Evolutionary conservation across 2,329 filamentous ascomycete species (phyloP).

Genomic region (Clarireedia homoeocarpa): DNA sequence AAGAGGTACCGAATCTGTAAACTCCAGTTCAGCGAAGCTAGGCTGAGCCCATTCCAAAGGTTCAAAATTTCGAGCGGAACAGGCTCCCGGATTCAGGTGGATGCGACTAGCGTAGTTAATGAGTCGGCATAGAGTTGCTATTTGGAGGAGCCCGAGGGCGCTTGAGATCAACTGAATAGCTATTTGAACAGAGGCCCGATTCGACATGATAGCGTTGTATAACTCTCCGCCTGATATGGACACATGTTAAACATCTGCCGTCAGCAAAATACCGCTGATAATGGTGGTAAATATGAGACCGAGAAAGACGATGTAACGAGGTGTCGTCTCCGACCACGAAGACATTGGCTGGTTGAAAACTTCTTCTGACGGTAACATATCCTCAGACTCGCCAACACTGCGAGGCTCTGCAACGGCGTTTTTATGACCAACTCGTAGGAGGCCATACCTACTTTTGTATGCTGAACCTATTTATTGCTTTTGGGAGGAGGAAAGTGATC

Average conservation of each 20-base stretch:
- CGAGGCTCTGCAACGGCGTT: too few species aligned
- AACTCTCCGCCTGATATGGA: not conserved
- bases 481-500: too few species aligned
- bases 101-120: slow-evolving; percentile 5
- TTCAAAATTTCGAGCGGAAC: slow-evolving; percentile 4
- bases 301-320: not conserved
- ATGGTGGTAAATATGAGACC: slow-evolving; percentile 3
- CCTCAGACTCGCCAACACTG: too few species aligned
- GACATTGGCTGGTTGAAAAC: too few species aligned
- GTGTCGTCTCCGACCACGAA: not conserved
- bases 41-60: slow-evolving; percentile 2
- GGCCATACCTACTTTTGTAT: too few species aligned
- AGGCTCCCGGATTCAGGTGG: not conserved
- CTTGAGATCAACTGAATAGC: slow-evolving; percentile 9
- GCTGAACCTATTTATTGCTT: too few species aligned
- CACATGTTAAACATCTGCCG: not conserved
- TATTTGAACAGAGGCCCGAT: slow-evolving; percentile 9
- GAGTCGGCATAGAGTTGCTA: slow-evolving; percentile 3
- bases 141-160: slow-evolving; percentile 2
- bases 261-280: slow-evolving; percentile 4
- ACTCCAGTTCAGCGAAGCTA: slow-evolving; percentile 2
- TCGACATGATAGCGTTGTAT: slow-evolving; percentile 1
- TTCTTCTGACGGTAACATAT: too few species aligned
- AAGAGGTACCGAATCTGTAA: not conserved
- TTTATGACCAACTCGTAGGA: too few species aligned